Conservation (phyloP, 2,329 filamentous ascomycete species). For the Mycosphaerella sp. region DNA sequence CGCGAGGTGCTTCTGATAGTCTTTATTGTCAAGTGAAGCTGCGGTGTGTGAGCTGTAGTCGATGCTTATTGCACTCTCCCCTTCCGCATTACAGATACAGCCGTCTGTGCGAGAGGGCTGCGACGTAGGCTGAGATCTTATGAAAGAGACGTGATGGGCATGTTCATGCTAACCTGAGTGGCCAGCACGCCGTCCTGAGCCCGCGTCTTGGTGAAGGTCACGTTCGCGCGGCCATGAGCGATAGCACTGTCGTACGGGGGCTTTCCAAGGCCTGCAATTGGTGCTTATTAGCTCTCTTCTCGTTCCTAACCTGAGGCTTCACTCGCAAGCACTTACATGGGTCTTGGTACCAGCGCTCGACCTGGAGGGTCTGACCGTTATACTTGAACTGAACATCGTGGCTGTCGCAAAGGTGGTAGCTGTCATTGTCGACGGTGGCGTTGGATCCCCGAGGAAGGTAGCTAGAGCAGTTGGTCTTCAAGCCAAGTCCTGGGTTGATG, state of each 20-base stretch:
- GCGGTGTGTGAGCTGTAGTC: no score
- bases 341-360: slow-evolving; percentile 24
- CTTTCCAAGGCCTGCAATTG: slow-evolving; percentile 5
- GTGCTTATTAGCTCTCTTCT: not conserved
- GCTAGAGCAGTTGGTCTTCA: slow-evolving; percentile 24
- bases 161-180: slow-evolving; percentile 14
- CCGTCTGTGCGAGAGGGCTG: not conserved
- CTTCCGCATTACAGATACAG: not conserved
- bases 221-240: slow-evolving; percentile 18
- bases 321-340: slow-evolving; percentile 14
- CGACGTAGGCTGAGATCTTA: not conserved
- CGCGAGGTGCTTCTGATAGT: no score
- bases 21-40: no score
- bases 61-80: not conserved
- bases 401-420: slow-evolving; percentile 23
- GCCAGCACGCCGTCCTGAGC: slow-evolving; percentile 13
- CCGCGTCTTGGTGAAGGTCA: slow-evolving; percentile 15
- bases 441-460: slow-evolving; percentile 9
- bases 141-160: slow-evolving; percentile 19
- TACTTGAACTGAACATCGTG: slow-evolving; percentile 24
- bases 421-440: slow-evolving; percentile 8
- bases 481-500: slow-evolving; percentile 25
- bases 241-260: slow-evolving; percentile 22
- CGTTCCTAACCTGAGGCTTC: not conserved
- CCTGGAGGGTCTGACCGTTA: slow-evolving; percentile 12